These are phyloP conservation scores for Phialophora tarda DNA, from an alignment of 2,329 filamentous ascomycete genomes.

Conservation along the genomic window DNA sequence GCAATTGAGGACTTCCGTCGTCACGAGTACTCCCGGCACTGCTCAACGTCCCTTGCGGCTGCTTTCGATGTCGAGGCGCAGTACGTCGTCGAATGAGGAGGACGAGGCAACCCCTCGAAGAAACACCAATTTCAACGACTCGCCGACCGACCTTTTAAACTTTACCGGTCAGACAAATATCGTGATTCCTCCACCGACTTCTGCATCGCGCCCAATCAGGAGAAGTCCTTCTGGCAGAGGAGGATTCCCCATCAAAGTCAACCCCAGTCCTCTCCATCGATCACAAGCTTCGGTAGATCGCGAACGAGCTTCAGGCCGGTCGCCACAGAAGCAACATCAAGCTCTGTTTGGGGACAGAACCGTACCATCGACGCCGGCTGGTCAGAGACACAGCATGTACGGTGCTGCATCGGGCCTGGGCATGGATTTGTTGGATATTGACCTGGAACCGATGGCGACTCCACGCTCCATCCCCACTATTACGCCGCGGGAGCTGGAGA, in stretches of 20 bases:
- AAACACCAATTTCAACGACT: slow-evolving; percentile 57
- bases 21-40: slow-evolving; percentile 57
- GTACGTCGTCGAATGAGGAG: slow-evolving; percentile 44
- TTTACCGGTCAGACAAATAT: slow-evolving; percentile 79
- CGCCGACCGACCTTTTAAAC: slow-evolving; percentile 77
- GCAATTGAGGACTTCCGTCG: slow-evolving; percentile 40
- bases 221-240: slow-evolving; percentile 48
- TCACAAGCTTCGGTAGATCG: slow-evolving; percentile 41
- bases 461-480: slow-evolving; percentile 89
- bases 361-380: slow-evolving; percentile 40
- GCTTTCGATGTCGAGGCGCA: slow-evolving; percentile 40
- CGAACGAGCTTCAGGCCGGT: slow-evolving; percentile 38
- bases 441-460: slow-evolving; percentile 91
- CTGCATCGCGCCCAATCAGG: slow-evolving; percentile 47
- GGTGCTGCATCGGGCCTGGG: slow-evolving; percentile 32
- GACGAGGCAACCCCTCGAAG: slow-evolving; percentile 56
- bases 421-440: slow-evolving; percentile 74
- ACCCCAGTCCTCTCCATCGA: slow-evolving; percentile 37
- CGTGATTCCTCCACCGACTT: slow-evolving; percentile 56
- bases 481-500: slow-evolving; percentile 89
- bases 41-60: slow-evolving; percentile 47
- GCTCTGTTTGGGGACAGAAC: slow-evolving; percentile 25
- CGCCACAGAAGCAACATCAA: slow-evolving; percentile 40
- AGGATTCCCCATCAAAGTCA: slow-evolving; percentile 40
- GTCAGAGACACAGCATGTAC: slow-evolving; percentile 40